Base-by-base conservation (phyloP, 352 stramenopile species). In the Phytophthora vignae region DNA sequence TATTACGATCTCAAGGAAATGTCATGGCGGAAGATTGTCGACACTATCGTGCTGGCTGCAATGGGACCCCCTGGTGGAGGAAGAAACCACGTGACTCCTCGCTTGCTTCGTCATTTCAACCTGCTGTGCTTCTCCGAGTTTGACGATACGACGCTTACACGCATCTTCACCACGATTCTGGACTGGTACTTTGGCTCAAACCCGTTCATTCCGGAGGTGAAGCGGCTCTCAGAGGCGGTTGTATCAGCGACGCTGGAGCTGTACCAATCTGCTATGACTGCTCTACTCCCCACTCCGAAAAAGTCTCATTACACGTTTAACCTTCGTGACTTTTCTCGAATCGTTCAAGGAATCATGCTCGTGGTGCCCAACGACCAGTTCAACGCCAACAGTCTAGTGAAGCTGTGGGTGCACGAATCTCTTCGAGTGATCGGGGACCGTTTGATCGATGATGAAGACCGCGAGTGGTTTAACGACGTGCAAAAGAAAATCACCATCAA, bases 231-330 rank as follows among this genome's bases (percentile, higher is more conserved):
- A 0, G 87, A 93, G 46, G 74, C 78, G 0, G 81, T 98, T 12
- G 95, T 98, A 7, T 82, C 89, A 4, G 93, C 94, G 15, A 98
- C 96, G 1, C 73, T 98, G n/a, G 90, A 97, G 33, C 84, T 95
- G 19, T 99, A 98, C 70, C 85, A 95, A 65, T 80, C 87, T 9
- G 78, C 87, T 3, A 97, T 97, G 80, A 78, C 82, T 19, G 73
- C 83, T 25, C 76, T 99, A 31, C 83, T 98, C 3, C 95, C 96
- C 27, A 99, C 96, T 12, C 96, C 96, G 0, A 93, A 94, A 27
- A 99, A 98, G 79, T 97, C 89, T 15, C 96, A 99, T 79, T 99
- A 99, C 79, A 98, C 95, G 15, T 99, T 99, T 77, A 99, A 99
- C 54, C 67, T 99, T 56, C 87, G 96, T 6, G 96, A 99, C 71